phyloP scores from a whole-genome alignment of 2,329 filamentous ascomycete species.

The Diaporthe citriasiana region DNA sequence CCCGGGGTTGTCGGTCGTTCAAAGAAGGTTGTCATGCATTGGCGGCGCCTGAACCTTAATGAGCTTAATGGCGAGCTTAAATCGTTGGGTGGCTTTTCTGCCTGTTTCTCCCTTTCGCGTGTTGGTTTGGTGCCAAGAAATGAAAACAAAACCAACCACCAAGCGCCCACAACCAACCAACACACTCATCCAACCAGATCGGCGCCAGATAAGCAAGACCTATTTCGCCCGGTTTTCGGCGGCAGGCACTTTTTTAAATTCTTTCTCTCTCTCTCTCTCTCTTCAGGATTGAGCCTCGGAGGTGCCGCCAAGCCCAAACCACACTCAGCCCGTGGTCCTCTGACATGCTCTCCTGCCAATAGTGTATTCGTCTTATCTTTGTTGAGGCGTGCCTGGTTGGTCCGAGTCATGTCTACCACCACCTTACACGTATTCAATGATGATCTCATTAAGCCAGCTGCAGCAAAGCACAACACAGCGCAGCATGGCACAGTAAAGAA shows the following conservation, averaged over 20 bases:
- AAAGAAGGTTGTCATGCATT: slow-evolving; percentile 42
- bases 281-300: background rate
- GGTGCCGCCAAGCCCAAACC: slow-evolving; percentile 13
- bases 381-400: background rate
- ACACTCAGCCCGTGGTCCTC: background rate
- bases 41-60: slow-evolving; percentile 42
- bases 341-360: slow-evolving; percentile 10
- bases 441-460: slow-evolving; percentile 17
- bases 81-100: slow-evolving; percentile 22
- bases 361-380: slow-evolving; percentile 16
- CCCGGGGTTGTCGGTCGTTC: slow-evolving; percentile 33
- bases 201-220: background rate
- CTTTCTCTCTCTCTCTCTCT: background rate
- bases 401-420: slow-evolving; percentile 12
- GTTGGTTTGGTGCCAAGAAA: slow-evolving; percentile 6
- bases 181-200: background rate
- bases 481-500: background rate
- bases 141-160: background rate
- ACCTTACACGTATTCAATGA: background rate
- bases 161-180: background rate
- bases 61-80: slow-evolving; percentile 43
- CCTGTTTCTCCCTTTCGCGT: slow-evolving; percentile 1
- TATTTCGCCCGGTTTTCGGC: background rate
- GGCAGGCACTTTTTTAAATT: slow-evolving; percentile 5
- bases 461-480: background rate